Conservation (phyloP, 176 grass and related monocot species). For the Avena atlantica region DNA sequence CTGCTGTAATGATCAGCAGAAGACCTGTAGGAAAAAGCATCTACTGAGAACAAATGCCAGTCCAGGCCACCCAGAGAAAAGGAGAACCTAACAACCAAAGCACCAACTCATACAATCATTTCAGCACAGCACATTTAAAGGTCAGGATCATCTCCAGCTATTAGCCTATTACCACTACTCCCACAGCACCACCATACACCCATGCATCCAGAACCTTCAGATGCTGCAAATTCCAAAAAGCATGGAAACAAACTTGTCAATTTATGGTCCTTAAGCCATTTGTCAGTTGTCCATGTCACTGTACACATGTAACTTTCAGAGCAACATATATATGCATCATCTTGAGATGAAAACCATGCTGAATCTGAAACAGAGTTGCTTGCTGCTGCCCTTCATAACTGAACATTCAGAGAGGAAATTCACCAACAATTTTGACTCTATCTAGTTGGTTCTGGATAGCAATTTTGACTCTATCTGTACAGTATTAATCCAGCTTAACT, state of each 20-base stretch:
- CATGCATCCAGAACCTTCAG: conserved; percentile 52
- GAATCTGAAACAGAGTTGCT: neutral
- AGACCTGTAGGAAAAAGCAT: conserved; percentile 37
- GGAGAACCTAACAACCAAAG: conserved; percentile 49
- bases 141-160: conserved; percentile 31
- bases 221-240: conserved; percentile 47
- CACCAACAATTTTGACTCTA: neutral
- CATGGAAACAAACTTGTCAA: conserved; percentile 45
- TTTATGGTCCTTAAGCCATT: conserved; percentile 7
- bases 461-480: too few species aligned
- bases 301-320: conserved; percentile 24
- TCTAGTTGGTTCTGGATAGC: too few species aligned
- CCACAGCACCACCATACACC: conserved; percentile 4
- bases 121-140: conserved; percentile 51
- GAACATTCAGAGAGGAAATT: neutral
- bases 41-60: conserved; percentile 45
- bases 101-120: conserved; percentile 66
- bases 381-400: neutral
- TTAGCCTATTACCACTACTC: neutral
- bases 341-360: neutral
- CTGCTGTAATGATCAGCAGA: conserved; percentile 44
- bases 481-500: neutral
- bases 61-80: conserved; percentile 40
- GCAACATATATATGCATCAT: neutral
- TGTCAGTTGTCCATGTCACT: conserved; percentile 33